phyloP scores from a whole-genome alignment of 768 basidiomycete genomes.

The Termitomyces titanicus region DNA sequence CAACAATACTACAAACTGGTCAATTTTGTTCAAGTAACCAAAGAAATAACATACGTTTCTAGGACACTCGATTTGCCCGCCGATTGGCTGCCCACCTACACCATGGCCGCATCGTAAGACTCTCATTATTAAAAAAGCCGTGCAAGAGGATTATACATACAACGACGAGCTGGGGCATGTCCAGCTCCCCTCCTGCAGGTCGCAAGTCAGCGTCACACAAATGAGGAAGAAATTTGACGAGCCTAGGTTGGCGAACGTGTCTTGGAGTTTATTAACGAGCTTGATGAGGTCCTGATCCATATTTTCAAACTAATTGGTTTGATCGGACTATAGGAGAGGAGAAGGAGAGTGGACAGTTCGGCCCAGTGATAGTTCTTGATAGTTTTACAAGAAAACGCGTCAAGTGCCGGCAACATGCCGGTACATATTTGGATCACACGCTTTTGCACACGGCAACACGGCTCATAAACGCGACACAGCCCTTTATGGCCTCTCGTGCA shows the following conservation, averaged over 20 bases:
- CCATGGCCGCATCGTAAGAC: not conserved
- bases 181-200: slow-evolving; percentile 75
- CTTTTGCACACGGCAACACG: no score
- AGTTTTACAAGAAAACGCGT: slow-evolving; percentile 15
- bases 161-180: slow-evolving; percentile 89
- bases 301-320: slow-evolving; percentile 7
- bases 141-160: slow-evolving; percentile 42
- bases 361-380: slow-evolving; percentile 6
- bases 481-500: not conserved
- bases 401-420: slow-evolving; percentile 11
- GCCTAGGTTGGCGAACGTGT: slow-evolving; percentile 88
- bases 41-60: slow-evolving; percentile 72
- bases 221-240: slow-evolving; percentile 25
- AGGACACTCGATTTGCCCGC: slow-evolving; percentile 95
- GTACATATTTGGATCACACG: slow-evolving; percentile 11
- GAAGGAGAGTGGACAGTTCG: slow-evolving; percentile 2
- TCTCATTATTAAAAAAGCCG: not conserved
- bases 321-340: slow-evolving; percentile 4
- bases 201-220: slow-evolving; percentile 4
- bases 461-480: not conserved
- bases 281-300: slow-evolving; percentile 97
- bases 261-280: slow-evolving; percentile 93
- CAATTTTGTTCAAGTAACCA: slow-evolving; percentile 8
- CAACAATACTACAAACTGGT: slow-evolving; percentile 69
- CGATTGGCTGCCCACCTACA: slow-evolving; percentile 92